Conservation (phyloP, 2,329 filamentous ascomycete genomes). For the Alternaria incomplexa region DNA sequence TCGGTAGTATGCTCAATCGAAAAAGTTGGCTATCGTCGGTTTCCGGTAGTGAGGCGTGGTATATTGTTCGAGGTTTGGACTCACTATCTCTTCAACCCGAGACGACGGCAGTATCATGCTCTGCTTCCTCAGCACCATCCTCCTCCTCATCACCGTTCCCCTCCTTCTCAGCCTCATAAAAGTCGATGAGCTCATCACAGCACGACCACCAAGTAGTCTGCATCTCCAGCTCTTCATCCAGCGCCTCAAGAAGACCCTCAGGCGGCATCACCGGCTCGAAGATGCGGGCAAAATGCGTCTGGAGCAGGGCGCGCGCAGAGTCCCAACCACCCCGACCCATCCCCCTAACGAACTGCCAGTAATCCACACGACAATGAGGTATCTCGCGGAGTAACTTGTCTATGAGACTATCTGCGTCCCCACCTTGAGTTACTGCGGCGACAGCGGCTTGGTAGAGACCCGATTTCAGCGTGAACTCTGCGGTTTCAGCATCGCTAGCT, state of each 20-base stretch:
- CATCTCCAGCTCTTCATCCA: neutral
- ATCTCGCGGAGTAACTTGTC: neutral
- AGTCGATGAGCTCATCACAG: neutral
- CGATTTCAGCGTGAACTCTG: constrained; percentile 8
- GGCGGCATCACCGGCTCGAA: neutral
- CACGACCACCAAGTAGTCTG: neutral
- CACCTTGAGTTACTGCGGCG: neutral
- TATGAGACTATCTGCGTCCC: neutral
- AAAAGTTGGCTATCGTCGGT: neutral
- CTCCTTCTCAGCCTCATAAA: neutral
- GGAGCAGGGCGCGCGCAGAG: neutral
- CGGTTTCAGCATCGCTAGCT: neutral
- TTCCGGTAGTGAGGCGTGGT: neutral
- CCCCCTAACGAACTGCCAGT: neutral
- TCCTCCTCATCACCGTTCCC: neutral
- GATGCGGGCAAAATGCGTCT: neutral
- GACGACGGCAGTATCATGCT: neutral
- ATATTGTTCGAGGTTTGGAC: accelerated
- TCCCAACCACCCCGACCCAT: neutral
- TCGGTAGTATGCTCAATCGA: neutral
- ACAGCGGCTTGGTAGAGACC: constrained; percentile 1
- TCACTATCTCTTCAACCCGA: neutral
- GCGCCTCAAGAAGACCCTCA: neutral
- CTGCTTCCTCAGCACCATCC: neutral
- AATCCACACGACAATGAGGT: neutral